Percentiles rank a stretch among this genome's conserved stretches.
Conservation (phyloP, 164 flowering plant species). For the Magnolia kwangsiensis region DNA sequence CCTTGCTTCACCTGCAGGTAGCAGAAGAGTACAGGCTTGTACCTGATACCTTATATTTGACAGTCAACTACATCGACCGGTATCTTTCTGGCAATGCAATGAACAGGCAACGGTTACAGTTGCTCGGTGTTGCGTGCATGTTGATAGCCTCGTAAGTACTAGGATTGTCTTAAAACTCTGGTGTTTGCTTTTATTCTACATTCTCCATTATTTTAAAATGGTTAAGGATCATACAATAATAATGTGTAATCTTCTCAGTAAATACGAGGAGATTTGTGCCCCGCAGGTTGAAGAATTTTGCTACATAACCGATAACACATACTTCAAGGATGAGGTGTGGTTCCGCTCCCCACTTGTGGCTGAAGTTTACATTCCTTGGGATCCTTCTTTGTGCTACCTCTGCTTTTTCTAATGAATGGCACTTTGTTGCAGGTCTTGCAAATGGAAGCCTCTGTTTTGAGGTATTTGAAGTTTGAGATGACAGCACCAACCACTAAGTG, state of each 20-base stretch:
- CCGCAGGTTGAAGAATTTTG: slow-evolving; percentile 99
- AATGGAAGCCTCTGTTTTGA: slow-evolving; percentile 90
- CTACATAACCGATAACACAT: slow-evolving; percentile 94
- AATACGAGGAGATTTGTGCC: slow-evolving; percentile 97
- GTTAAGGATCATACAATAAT: not conserved
- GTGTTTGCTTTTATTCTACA: not conserved
- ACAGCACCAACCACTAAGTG: slow-evolving; percentile 90
- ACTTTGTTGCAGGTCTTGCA: slow-evolving; percentile 57
- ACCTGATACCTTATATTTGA: slow-evolving; percentile 87
- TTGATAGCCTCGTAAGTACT: slow-evolving; percentile 92
- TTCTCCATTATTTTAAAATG: not conserved
- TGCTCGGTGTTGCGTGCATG: slow-evolving; percentile 98
- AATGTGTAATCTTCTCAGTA: slow-evolving; percentile 39
- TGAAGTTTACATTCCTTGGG: not conserved
- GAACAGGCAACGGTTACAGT: slow-evolving; percentile 74
- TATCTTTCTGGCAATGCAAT: slow-evolving; percentile 85
- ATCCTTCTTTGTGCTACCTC: not conserved
- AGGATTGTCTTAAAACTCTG: not conserved
- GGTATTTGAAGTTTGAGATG: slow-evolving; percentile 88
- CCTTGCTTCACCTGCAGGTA: slow-evolving; percentile 45
- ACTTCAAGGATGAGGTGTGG: slow-evolving; percentile 83
- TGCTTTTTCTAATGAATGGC: not conserved
- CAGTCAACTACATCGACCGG: slow-evolving; percentile 89
- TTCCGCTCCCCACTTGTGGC: not conserved
- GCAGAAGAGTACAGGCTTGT: slow-evolving; percentile 96